A percentile compares a stretch with the other conserved stretches of the same genome.
These are phyloP conservation scores for Naumovozyma baii DNA, from an alignment of 805 yeast species.

Conservation along the genomic window DNA sequence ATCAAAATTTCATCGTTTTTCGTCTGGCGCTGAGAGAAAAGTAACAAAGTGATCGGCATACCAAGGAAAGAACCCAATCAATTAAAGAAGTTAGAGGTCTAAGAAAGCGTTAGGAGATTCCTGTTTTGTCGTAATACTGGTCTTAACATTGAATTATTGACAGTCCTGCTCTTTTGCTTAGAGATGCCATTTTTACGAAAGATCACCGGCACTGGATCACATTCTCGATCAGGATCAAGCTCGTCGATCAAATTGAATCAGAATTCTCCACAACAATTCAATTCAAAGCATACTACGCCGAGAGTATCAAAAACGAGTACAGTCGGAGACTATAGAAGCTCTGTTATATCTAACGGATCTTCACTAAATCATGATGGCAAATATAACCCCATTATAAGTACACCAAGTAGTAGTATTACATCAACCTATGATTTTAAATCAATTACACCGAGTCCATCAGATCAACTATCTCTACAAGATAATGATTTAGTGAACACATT, in stretches of 20 bases:
- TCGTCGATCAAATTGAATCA: slow-evolving; percentile 11
- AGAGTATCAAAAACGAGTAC: not conserved
- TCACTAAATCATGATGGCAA: not conserved
- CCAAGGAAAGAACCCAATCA: no score
- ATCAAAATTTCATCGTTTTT: no score
- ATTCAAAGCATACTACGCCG: not conserved
- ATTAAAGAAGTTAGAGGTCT: no score
- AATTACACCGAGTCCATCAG: not conserved
- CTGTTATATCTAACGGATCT: not conserved
- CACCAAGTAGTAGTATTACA: not conserved
- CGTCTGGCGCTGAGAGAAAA: no score
- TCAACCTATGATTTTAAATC: not conserved
- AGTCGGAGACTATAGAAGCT: not conserved
- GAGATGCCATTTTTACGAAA: slow-evolving; percentile 22
- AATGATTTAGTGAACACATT: not conserved
- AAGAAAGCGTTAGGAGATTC: no score
- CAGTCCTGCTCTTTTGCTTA: not conserved
- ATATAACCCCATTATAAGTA: not conserved
- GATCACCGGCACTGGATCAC: slow-evolving; percentile 14
- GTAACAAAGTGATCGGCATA: no score
- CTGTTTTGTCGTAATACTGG: no score
- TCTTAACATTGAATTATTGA: no score
- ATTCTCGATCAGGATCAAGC: slow-evolving; percentile 22
- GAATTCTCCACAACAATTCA: slow-evolving; percentile 1
- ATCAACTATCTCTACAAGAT: no score